A percentile compares a stretch with the other conserved stretches of the same genome.
phyloP scores from a whole-genome alignment of 1,139 yeast species.

The Starmera stellimalicola region DNA sequence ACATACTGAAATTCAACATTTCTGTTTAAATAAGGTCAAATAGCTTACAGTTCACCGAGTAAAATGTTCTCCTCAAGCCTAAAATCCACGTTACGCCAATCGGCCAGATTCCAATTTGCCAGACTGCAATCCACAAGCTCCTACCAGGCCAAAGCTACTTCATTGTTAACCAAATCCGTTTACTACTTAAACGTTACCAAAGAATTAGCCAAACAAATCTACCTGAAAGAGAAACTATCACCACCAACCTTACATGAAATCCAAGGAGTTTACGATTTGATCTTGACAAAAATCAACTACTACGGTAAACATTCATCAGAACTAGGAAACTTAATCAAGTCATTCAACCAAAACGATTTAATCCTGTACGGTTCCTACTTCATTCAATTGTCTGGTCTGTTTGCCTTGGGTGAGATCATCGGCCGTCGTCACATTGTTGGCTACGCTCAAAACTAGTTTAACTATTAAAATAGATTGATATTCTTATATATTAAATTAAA shows the following conservation, averaged over 20 bases:
- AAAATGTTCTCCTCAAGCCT: slow-evolving; percentile 1
- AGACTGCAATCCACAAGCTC: slow-evolving; percentile 34
- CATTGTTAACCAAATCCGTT: slow-evolving; percentile 20
- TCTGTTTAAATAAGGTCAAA: too few species aligned
- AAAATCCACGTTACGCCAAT: slow-evolving; percentile 19
- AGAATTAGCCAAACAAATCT: slow-evolving; percentile 84
- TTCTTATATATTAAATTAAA: background rate
- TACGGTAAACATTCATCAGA: slow-evolving; percentile 38
- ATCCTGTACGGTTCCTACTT: slow-evolving; percentile 68
- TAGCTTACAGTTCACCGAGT: too few species aligned
- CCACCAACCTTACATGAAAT: slow-evolving; percentile 81
- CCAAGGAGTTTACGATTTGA: slow-evolving; percentile 60
- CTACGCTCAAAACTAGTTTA: slow-evolving; percentile 40
- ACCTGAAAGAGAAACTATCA: slow-evolving; percentile 84
- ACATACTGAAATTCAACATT: too few species aligned
- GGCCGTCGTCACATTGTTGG: slow-evolving; percentile 94
- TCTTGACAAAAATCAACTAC: slow-evolving; percentile 32
- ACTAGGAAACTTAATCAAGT: slow-evolving; percentile 27
- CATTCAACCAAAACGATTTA: slow-evolving; percentile 46
- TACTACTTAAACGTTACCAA: slow-evolving; percentile 90
- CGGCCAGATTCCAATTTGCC: slow-evolving; percentile 35
- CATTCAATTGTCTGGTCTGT: slow-evolving; percentile 82
- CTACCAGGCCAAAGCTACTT: slow-evolving; percentile 39
- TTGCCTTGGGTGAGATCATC: slow-evolving; percentile 89
- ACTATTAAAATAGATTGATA: background rate